phyloP scores from a whole-genome alignment of 768 basidiomycete genomes.

The Zangia roseola region DNA sequence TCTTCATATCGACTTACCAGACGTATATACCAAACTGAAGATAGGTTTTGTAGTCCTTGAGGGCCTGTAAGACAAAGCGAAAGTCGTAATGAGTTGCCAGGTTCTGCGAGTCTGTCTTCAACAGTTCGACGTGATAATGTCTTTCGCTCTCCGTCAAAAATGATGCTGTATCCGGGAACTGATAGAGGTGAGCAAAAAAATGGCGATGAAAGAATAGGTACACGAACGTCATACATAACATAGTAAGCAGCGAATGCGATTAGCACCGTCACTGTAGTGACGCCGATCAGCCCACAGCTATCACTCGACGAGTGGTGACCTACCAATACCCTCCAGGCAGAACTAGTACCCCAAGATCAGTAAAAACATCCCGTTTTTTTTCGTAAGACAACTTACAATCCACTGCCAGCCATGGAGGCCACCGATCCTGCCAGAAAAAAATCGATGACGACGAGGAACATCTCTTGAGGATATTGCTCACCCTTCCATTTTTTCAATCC shows the following conservation, averaged over 20 bases:
- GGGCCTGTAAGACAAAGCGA: constrained; percentile 46
- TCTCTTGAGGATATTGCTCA: constrained; percentile 21
- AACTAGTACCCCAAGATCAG: constrained; percentile 14
- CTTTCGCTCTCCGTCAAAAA: constrained; percentile 47
- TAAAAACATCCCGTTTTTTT: background rate
- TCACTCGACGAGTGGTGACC: background rate
- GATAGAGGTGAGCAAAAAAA: constrained; percentile 3
- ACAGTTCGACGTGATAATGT: constrained; percentile 34
- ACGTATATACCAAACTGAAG: constrained; percentile 34
- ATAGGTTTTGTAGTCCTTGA: constrained; percentile 40
- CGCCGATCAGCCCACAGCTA: background rate
- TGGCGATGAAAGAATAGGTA: background rate
- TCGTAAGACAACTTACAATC: constrained; percentile 19
- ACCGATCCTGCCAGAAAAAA: constrained; percentile 4
- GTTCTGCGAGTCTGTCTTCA: constrained; percentile 41
- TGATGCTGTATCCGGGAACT: constrained; percentile 40
- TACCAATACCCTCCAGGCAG: constrained; percentile 20
- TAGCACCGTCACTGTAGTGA: constrained; percentile 13
- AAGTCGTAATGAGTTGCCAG: constrained; percentile 41
- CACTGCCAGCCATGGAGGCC: constrained; percentile 33
- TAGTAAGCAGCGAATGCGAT: constrained; percentile 34
- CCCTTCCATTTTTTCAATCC: constrained; percentile 27
- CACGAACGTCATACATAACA: constrained; percentile 48
- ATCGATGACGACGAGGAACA: background rate
- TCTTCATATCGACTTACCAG: constrained; percentile 24